These are phyloP conservation scores for Pisolithus microcarpus DNA, from an alignment of 768 basidiomycete species.

Conservation along the genomic window DNA sequence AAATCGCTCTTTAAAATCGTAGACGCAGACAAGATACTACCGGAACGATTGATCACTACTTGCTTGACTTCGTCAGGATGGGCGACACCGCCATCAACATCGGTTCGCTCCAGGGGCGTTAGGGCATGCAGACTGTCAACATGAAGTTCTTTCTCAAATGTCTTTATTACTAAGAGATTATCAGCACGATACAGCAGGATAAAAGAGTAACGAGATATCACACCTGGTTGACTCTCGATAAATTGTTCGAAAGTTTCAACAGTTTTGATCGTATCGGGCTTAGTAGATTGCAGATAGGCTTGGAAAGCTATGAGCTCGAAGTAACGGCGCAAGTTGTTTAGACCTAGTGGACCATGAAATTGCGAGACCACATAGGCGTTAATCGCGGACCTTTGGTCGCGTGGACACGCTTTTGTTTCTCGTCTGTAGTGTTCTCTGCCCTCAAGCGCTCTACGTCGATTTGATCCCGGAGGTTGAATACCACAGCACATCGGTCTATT, in stretches of 20 bases:
- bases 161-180: constrained; percentile 71
- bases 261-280: constrained; percentile 71
- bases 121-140: constrained; percentile 72
- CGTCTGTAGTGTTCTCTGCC: constrained; percentile 73
- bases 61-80: constrained; percentile 88
- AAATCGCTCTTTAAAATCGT: constrained; percentile 95
- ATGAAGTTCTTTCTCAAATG: constrained; percentile 86
- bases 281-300: constrained; percentile 75
- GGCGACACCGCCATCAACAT: constrained; percentile 59
- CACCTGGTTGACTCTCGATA: constrained; percentile 80
- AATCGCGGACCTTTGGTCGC: constrained; percentile 59
- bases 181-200: not conserved
- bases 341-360: constrained; percentile 35
- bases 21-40: constrained; percentile 80
- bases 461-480: constrained; percentile 79
- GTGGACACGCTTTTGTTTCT: constrained; percentile 55
- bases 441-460: constrained; percentile 77
- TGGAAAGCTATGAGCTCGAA: constrained; percentile 86
- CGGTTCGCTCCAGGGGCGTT: constrained; percentile 72
- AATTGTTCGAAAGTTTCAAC: constrained; percentile 77
- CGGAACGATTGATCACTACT: constrained; percentile 77
- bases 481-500: constrained; percentile 77
- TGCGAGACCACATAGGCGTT: not conserved
- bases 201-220: constrained; percentile 1
- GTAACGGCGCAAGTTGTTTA: constrained; percentile 78